phyloP scores from a whole-genome alignment of 176 grass and related monocot genomes.

The Triticum turgidum region DNA sequence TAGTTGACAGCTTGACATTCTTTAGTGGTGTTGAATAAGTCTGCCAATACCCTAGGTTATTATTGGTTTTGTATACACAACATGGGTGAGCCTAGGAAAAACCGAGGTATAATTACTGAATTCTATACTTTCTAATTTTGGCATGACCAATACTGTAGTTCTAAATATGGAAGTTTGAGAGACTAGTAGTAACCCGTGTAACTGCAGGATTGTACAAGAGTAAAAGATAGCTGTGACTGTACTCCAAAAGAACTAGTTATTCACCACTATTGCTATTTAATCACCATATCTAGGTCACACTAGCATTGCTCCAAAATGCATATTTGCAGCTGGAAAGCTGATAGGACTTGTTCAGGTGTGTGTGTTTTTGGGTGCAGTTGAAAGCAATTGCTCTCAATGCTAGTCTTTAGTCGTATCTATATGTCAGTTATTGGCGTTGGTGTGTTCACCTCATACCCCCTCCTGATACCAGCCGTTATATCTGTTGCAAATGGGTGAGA shows the following conservation, averaged over 20 bases:
- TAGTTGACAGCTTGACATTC: conserved; percentile 28
- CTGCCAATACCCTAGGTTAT: conserved; percentile 10
- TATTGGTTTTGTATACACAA: not conserved
- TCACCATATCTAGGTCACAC: not conserved
- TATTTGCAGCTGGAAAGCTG: conserved; percentile 1
- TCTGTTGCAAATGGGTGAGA: not conserved
- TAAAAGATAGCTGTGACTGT: conserved; percentile 3
- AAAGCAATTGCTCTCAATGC: not conserved
- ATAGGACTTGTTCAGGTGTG: not conserved
- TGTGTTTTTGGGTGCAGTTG: conserved; percentile 9
- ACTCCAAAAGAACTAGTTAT: conserved; percentile 11
- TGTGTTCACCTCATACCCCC: not conserved
- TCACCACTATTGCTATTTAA: conserved; percentile 16
- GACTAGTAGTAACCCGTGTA: conserved; percentile 6
- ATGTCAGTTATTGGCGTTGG: not conserved
- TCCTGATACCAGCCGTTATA: not conserved
- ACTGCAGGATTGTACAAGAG: not conserved
- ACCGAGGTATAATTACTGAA: not conserved
- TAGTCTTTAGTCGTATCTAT: not conserved
- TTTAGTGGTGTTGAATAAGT: conserved; percentile 26
- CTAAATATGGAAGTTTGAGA: conserved; percentile 1
- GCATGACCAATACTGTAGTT: conserved; percentile 4
- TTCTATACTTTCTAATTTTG: conserved; percentile 18
- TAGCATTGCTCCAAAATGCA: not conserved
- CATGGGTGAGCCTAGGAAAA: conserved; percentile 7